These are phyloP conservation scores for Hortiboletus flavorubellus DNA, from an alignment of 768 basidiomycete species.

Conservation along the genomic window DNA sequence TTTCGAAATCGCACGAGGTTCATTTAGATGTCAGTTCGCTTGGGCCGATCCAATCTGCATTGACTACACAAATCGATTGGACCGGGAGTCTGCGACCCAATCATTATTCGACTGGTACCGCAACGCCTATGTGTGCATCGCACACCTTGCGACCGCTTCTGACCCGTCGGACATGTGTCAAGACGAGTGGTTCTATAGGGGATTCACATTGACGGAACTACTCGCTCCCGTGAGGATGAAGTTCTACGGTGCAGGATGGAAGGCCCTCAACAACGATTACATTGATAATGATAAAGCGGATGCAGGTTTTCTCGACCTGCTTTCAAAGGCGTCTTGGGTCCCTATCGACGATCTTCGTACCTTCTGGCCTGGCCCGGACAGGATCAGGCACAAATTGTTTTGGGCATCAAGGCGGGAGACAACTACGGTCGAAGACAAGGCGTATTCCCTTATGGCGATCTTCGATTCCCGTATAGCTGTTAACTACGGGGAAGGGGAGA, in stretches of 20 bases:
- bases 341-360: slow-evolving; percentile 12
- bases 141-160: slow-evolving; percentile 7
- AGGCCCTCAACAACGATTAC: slow-evolving; percentile 12
- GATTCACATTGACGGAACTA: slow-evolving; percentile 16
- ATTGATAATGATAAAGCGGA: slow-evolving; percentile 26
- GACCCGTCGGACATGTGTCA: slow-evolving; percentile 3
- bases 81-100: background rate
- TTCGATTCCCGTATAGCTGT: slow-evolving; percentile 13
- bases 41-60: slow-evolving; percentile 20
- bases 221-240: slow-evolving; percentile 20
- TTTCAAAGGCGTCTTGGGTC: slow-evolving; percentile 14
- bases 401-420: slow-evolving; percentile 20
- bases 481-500: slow-evolving; percentile 11
- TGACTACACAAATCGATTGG: background rate
- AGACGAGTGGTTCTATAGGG: slow-evolving; percentile 16
- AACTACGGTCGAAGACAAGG: slow-evolving; percentile 10
- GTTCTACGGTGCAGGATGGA: slow-evolving; percentile 21
- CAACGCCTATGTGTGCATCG: slow-evolving; percentile 21
- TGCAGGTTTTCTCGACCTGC: slow-evolving; percentile 4
- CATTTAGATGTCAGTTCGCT: slow-evolving; percentile 19
- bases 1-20: slow-evolving; percentile 3
- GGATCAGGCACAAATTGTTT: slow-evolving; percentile 16
- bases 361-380: slow-evolving; percentile 19
- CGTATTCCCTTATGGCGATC: slow-evolving; percentile 20
- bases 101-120: slow-evolving; percentile 18